These are phyloP conservation scores for Hypoxylon sp. DNA, from an alignment of 2,329 filamentous ascomycete genomes.

Conservation along the genomic window DNA sequence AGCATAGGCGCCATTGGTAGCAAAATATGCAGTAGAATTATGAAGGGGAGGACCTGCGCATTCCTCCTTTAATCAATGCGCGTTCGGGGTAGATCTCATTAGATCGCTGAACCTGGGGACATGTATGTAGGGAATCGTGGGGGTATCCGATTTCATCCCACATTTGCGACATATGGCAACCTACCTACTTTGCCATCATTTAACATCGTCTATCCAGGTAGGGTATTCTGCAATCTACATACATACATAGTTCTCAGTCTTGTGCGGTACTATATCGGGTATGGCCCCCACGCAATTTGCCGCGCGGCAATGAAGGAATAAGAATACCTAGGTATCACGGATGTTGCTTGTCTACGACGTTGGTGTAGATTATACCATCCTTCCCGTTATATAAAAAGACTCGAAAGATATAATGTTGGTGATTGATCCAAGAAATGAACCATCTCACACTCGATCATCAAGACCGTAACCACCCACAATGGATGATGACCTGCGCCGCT, in stretches of 20 bases:
- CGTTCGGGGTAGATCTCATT: constrained; percentile 22
- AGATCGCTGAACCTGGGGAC: constrained; percentile 23
- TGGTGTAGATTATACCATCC: constrained; percentile 1
- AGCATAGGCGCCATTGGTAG: constrained; percentile 28
- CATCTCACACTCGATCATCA: neutral
- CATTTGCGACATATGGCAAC: constrained; percentile 20
- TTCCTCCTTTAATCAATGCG: constrained; percentile 24
- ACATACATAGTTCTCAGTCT: constrained; percentile 3
- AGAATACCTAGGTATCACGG: constrained; percentile 6
- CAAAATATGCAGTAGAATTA: constrained; percentile 16
- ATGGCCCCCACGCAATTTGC: constrained; percentile 34
- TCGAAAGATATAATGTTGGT: constrained; percentile 7
- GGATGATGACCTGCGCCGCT: constrained; percentile 6
- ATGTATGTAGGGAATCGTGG: constrained; percentile 23
- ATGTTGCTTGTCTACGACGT: neutral
- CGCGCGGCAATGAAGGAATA: constrained; percentile 38
- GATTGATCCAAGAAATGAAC: constrained; percentile 10
- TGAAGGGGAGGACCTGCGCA: constrained; percentile 17
- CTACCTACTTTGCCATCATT: constrained; percentile 5
- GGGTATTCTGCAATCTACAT: constrained; percentile 12
- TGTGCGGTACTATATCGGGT: constrained; percentile 29
- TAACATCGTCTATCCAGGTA: constrained; percentile 19
- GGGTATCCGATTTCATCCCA: constrained; percentile 21
- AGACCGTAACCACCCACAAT: constrained; percentile 1
- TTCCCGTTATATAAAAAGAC: constrained; percentile 27